Evolutionary conservation across 345 rosid genomes (phyloP).

Genomic region (Hibiscus trionum): DNA sequence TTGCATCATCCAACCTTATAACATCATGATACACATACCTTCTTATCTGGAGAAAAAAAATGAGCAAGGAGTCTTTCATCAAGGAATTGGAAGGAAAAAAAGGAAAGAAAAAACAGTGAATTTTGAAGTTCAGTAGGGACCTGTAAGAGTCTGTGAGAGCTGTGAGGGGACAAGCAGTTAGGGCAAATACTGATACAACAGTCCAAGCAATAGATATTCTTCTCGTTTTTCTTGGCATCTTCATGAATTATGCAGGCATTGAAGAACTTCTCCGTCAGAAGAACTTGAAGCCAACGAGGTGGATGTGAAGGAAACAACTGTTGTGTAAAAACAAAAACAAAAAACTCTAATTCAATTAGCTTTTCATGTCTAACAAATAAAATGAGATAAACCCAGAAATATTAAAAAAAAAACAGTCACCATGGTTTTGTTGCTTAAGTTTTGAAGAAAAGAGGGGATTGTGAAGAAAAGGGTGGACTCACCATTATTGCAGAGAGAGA

Average conservation of each 20-base stretch:
- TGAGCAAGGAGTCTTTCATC: not conserved
- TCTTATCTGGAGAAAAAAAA: slow-evolving; percentile 49
- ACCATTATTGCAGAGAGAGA: slow-evolving; percentile 23
- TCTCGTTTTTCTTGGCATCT: slow-evolving; percentile 68
- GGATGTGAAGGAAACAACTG: slow-evolving; percentile 29
- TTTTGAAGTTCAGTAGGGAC: slow-evolving; percentile 16
- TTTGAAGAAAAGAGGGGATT: slow-evolving; percentile 16
- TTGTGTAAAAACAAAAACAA: not conserved
- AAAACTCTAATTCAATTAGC: not conserved
- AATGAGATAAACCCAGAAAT: not conserved
- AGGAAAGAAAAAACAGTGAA: not conserved
- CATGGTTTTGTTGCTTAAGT: slow-evolving; percentile 23
- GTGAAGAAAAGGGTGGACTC: slow-evolving; percentile 15
- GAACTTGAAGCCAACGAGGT: slow-evolving; percentile 54
- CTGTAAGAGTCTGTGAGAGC: slow-evolving; percentile 76
- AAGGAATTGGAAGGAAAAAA: not conserved
- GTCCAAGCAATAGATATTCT: slow-evolving; percentile 72
- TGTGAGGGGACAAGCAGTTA: slow-evolving; percentile 72
- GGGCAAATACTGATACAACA: slow-evolving; percentile 73
- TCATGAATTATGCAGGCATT: slow-evolving; percentile 63
- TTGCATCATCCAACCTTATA: slow-evolving; percentile 57
- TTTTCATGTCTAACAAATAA: not conserved
- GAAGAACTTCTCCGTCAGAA: slow-evolving; percentile 73
- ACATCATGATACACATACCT: slow-evolving; percentile 91
- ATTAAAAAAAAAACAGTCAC: slow-evolving; percentile 16